These are phyloP conservation scores for Litsea cubeba DNA, from an alignment of 164 flowering plant genomes.

Conservation along the genomic window DNA sequence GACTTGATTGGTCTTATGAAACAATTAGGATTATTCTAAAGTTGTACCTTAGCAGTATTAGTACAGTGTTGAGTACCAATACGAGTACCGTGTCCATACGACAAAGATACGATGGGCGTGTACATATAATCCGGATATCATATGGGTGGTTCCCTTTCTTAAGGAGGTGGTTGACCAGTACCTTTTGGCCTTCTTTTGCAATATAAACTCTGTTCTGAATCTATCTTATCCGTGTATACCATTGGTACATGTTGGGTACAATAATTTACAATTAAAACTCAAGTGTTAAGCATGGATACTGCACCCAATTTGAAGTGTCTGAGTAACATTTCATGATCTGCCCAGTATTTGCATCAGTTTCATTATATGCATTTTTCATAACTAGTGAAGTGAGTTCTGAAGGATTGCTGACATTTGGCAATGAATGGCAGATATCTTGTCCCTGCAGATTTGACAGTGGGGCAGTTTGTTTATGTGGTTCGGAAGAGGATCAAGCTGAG, in stretches of 20 bases:
- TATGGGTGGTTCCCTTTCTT: too few relatives aligned
- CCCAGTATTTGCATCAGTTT: not conserved
- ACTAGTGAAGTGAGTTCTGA: not conserved
- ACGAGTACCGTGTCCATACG: too few relatives aligned
- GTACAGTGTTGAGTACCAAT: too few relatives aligned
- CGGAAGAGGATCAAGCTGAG: conserved; percentile 81
- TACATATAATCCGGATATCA: too few relatives aligned
- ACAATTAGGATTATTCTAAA: too few relatives aligned
- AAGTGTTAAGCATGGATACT: not conserved
- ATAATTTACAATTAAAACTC: not conserved
- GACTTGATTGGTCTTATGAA: too few relatives aligned
- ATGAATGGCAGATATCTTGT: conserved; percentile 65
- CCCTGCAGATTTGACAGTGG: conserved; percentile 85
- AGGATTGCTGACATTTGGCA: not conserved
- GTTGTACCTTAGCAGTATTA: too few relatives aligned
- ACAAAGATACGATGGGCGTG: too few relatives aligned
- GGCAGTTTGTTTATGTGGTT: conserved; percentile 86
- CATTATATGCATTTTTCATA: not conserved
- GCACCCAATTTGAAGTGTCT: not conserved
- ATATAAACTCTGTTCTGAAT: too few relatives aligned
- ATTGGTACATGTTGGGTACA: not conserved
- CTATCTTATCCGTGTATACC: too few relatives aligned
- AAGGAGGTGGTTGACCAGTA: too few relatives aligned
- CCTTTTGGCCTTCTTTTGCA: too few relatives aligned
- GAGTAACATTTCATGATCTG: not conserved